A percentile compares a stretch with the other conserved stretches of the same genome.
Evolutionary conservation across 1,284 basidiomycete genomes (phyloP).

Genomic region (Irpex sp.): DNA sequence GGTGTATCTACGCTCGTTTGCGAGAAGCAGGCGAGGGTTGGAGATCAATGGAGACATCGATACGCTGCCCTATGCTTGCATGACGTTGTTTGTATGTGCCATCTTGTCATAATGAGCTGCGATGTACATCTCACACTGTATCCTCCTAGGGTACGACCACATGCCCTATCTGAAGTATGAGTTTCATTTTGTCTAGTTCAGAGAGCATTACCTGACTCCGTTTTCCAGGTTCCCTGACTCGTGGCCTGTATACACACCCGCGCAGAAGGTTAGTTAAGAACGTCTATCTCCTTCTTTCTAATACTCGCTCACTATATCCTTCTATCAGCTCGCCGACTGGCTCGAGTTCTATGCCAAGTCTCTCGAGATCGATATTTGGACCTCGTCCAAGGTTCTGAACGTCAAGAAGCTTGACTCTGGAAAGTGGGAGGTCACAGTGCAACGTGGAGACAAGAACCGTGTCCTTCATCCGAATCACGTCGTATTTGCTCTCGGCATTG

Average conservation of each 20-base stretch:
- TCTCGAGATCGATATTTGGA: slow-evolving; percentile 61
- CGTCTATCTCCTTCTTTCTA: not conserved
- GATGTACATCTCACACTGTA: not conserved
- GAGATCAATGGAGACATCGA: slow-evolving; percentile 51
- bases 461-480: slow-evolving; percentile 46
- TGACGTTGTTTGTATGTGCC: slow-evolving; percentile 50
- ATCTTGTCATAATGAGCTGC: not conserved
- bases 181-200: not conserved
- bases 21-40: slow-evolving; percentile 46
- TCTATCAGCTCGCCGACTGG: slow-evolving; percentile 46
- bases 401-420: slow-evolving; percentile 35
- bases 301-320: not conserved
- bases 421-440: slow-evolving; percentile 47
- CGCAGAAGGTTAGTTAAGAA: slow-evolving; percentile 33
- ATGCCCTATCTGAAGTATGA: slow-evolving; percentile 49
- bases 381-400: slow-evolving; percentile 38
- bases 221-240: slow-evolving; percentile 39
- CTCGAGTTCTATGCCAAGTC: slow-evolving; percentile 57
- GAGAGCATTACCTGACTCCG: not conserved
- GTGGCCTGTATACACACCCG: slow-evolving; percentile 57
- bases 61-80: slow-evolving; percentile 56
- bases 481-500: slow-evolving; percentile 55
- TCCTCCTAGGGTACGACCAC: slow-evolving; percentile 27
- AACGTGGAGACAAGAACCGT: slow-evolving; percentile 32
- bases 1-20: slow-evolving; percentile 46